Base-by-base conservation (phyloP, 176 grass and related monocot genomes). In the Oryza longistaminata region DNA sequence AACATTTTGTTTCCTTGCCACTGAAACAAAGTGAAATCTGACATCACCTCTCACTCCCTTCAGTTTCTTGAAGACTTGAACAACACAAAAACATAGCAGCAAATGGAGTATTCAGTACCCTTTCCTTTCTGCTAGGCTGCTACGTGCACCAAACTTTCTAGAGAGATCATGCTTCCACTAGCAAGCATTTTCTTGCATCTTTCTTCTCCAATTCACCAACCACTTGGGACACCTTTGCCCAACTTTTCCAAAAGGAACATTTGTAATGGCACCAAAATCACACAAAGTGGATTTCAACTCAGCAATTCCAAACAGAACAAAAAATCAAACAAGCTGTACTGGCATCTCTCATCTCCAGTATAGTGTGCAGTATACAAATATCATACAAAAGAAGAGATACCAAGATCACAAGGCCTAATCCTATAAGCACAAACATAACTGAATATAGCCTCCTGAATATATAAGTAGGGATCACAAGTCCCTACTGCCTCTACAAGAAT, bases 331-430 rank as follows among this genome's bases (percentile, higher is more conserved):
- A 53, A 4, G 11, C 74, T 50, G 29, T 46, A 79, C 34, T 29
- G 6, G 77, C 14, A 65, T 24, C 83, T 74, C 88, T 65, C 76
- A 71, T 85, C 81, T 86, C 78, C 44, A 45, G 44, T 90, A 66
- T 69, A 83, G 48, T 71, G 26, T 83, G 88, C 79, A 78, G 68
- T 78, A 87, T 83, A 87, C 68, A 79, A 72, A 75, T 76, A 24
- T 33, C 46, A 13, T 82, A 82, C 55, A 77, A 86, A 86, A 68
- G 55, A n/a, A 62, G 27, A 83, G 71, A 82, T 16, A 66, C 66
- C 55, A 46, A 66, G 14, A 82, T 77, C 43, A 71, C 19, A 76
- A 77, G 68, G 33, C 26, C 84, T 90, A 87, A 33, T 52, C 80
- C 84, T 87, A 75, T 5, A 74, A 40, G 21, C 50, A 62, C 65